Evolutionary conservation across 306 rosid species (phyloP).

Genomic region (Lathyrus tuberosus): DNA sequence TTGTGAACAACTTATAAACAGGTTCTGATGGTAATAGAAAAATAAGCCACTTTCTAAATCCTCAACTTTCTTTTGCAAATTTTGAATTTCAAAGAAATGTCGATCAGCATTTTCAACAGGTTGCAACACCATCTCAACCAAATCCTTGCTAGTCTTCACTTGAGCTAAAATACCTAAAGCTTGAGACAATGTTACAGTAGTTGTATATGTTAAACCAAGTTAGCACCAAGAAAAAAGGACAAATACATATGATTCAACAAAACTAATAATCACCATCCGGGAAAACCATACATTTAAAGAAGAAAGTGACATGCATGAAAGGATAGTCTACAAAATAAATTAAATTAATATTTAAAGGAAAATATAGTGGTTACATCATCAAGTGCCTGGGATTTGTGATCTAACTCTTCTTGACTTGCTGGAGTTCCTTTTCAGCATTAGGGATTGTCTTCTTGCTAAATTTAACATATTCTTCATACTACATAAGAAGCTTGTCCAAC

Average conservation of each 20-base stretch:
- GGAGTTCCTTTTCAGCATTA: constrained; percentile 70
- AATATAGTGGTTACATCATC: constrained; percentile 70
- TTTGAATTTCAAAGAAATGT: constrained; percentile 67
- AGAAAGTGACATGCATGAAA: neutral
- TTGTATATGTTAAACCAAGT: constrained; percentile 17
- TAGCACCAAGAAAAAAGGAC: neutral
- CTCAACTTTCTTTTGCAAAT: constrained; percentile 63
- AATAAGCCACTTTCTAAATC: constrained; percentile 56
- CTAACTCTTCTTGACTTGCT: constrained; percentile 66
- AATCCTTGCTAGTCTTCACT: constrained; percentile 75
- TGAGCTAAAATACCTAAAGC: constrained; percentile 83
- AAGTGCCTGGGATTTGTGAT: constrained; percentile 71
- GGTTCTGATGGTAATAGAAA: no score
- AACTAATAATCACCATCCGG: constrained; percentile 13
- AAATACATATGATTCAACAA: neutral
- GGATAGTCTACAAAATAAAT: constrained; percentile 21
- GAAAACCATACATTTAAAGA: neutral
- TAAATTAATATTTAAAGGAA: constrained; percentile 29
- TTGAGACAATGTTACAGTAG: constrained; percentile 43
- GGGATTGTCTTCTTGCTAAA: constrained; percentile 74
- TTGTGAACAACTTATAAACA: no score
- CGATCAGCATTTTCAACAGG: constrained; percentile 75
- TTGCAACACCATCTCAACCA: constrained; percentile 65
- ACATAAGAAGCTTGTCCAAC: no score
- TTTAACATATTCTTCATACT: constrained; percentile 85